Evolutionary conservation across 208 protist genomes (phyloP), one percentile per base, ranked within the genome.

Genomic region (Angomonas deanei): DNA sequence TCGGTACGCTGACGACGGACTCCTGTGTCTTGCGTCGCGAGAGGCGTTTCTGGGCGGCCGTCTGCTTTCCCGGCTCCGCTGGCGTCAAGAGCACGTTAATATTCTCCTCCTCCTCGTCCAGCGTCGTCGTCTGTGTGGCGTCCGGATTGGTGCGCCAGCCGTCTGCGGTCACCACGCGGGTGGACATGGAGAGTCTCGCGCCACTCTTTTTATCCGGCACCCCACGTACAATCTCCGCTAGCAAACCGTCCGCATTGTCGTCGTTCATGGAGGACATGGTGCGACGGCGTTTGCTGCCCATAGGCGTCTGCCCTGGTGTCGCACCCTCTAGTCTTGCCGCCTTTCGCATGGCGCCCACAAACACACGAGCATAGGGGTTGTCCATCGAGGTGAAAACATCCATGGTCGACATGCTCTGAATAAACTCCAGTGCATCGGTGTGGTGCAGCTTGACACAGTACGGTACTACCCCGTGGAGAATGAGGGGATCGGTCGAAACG

Each of bases 371-470:
- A 52, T 84, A 87, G 5, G 77, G 52, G 73, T 89, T 83, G 10
- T 33, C 75, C 28, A 67, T 72, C 21, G 54, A 62, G 6, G 70
- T 64, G 38, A 96, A 89, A 30, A 81, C 28, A 19, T 88, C 81
- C 34, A 74, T 58, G 10, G 42, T 19, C 50, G 63, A 15, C 36
- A 91, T 21, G 28, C 74, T 67, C 54, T 66, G 56, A 34, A 80
- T 71, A 10, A 96, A 38, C 30, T 67, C 62, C 64, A 91, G 53
- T 4, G 86, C 90, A 58, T 96, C 86, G 5, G 42, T 47, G 13
- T 73, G 68, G 3, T 75, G 68, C 38, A 96, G 78, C 76, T 81
- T 83, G 0, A 68, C 59, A 62, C 82, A 88, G 76, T 91, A 96
- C 10, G 86, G 72, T 26, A 70, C 55, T 28, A 91, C 48, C 3